Evolutionary conservation across 139 green algal genomes (phyloP).

Genomic region (Chlorella sp.): DNA sequence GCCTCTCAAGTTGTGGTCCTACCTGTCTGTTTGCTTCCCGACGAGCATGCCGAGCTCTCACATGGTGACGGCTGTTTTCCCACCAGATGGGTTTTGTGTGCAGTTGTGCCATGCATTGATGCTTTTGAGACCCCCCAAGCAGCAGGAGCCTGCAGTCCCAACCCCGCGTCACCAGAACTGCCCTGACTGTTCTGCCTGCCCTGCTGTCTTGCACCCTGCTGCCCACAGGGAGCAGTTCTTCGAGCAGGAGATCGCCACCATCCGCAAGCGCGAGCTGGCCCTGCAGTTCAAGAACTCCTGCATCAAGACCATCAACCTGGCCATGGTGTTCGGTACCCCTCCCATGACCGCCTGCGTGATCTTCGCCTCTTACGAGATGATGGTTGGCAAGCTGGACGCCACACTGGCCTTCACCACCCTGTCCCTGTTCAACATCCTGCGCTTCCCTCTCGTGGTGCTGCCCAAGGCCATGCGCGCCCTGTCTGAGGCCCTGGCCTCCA

Average conservation of each 20-base stretch:
- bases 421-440: conserved; percentile 75
- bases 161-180: no score
- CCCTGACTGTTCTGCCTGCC: no score
- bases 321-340: conserved; percentile 5
- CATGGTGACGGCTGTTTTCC: no score
- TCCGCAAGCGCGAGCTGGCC: conserved; percentile 3
- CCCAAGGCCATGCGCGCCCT: conserved; percentile 52
- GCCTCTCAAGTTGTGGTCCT: neutral
- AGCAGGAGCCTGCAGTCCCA: neutral
- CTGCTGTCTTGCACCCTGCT: no score
- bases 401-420: conserved; percentile 20
- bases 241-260: no score
- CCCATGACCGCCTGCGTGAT: neutral
- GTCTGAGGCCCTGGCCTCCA: conserved; percentile 19
- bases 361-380: neutral
- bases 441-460: conserved; percentile 71
- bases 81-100: neutral
- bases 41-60: no score
- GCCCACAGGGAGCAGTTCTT: no score
- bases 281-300: neutral
- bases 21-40: neutral
- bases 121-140: neutral
- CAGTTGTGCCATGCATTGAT: neutral
- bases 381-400: neutral
- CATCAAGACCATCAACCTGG: conserved; percentile 8